Evolutionary conservation across 2,329 filamentous ascomycete species (phyloP), one percentile per base, ranked within the genome.

Genomic region (Pochonia chlamydosporia): DNA sequence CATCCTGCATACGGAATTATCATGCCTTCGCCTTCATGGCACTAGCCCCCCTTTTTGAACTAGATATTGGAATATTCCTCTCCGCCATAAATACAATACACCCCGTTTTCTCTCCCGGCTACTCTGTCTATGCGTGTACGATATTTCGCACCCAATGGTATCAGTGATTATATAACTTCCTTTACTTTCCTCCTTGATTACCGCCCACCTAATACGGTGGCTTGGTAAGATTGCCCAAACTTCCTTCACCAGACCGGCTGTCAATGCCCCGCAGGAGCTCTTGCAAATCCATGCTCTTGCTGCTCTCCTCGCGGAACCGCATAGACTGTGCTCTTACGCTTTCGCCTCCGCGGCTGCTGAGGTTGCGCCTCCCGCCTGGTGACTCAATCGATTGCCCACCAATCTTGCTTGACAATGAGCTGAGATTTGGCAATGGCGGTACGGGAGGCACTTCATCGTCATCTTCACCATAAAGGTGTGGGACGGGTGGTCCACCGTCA

Each of bases 221-320:
- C 57, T 66, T 68, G 37, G 70, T 70, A 21, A 76, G 59, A 33
- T 70, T 72, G 18, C 73, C 70, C 44, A 77, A 51, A 40, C 63
- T 68, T 33, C 67, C 65, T 56, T 78, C 75, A 20, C 67, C 71
- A 3, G 65, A 63, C 16, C 67, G 64, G 54, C 71, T 72, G 54
- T 78, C 74, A 52, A 79, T 78, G 9, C 73, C 73, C 51, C 67
- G 67, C 41, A 79, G 59, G 40, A 79, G 59, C 42, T 75, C 68
- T 49, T 74, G 66, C 48, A 79, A 59, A 53, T 78, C 74, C 63
- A 75, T 66, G 0, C 55, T 63, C 26, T 61, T 65, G 21, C 56
- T 43, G 46, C 56, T 61, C 28, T 63, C 63, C 18, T 64, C 61
- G 5, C 63, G 61, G 8, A 60, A 63, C 24, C 60, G 52, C 44